Conservation (phyloP, 345 rosid species). For the Excoecaria cochinchinensis region DNA sequence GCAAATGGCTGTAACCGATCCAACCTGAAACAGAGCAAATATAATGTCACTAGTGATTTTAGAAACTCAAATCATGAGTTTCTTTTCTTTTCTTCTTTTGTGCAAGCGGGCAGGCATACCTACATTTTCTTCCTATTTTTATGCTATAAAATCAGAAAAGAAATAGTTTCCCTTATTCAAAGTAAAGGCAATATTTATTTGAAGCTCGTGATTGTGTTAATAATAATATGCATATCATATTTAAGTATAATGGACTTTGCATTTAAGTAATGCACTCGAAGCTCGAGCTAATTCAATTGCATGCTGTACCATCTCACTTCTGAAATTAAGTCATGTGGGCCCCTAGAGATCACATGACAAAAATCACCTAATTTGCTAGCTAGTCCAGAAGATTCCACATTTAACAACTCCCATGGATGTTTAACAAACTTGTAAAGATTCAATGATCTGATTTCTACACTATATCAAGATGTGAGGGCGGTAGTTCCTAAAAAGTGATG, state of each 20-base stretch:
- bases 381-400: background rate
- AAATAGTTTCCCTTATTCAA: background rate
- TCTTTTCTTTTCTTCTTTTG: background rate
- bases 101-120: background rate
- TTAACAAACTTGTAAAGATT: background rate
- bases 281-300: background rate
- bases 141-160: background rate
- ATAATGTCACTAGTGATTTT: slow-evolving; percentile 13
- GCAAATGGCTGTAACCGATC: slow-evolving; percentile 95
- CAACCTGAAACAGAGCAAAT: slow-evolving; percentile 61
- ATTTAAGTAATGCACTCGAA: background rate
- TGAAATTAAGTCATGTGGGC: background rate
- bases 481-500: background rate
- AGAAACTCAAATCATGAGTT: background rate
- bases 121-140: background rate
- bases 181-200: background rate
- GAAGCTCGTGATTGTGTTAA: background rate
- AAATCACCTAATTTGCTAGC: background rate
- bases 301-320: background rate
- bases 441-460: background rate
- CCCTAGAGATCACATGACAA: background rate
- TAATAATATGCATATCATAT: background rate
- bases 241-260: background rate
- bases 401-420: background rate
- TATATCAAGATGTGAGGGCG: background rate